Conservation (phyloP, 1,139 yeast species). For the Lodderomyces margitis region DNA sequence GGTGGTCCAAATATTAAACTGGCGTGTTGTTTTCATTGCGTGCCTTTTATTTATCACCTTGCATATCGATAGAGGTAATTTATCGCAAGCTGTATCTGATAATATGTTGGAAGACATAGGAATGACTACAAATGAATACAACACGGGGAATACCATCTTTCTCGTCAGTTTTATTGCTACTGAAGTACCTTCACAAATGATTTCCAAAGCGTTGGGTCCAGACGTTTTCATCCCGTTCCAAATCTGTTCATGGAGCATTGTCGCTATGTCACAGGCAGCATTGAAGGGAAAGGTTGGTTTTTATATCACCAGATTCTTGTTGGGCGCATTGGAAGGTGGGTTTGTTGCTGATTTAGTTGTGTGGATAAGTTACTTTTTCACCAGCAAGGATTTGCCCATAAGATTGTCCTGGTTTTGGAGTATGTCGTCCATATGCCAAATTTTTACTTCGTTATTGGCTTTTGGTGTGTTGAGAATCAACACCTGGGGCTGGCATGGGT, state of each 20-base stretch:
- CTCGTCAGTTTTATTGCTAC: conserved; percentile 28
- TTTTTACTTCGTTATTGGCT: conserved; percentile 37
- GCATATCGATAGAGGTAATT: conserved; percentile 32
- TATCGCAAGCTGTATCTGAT: conserved; percentile 33
- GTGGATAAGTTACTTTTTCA: conserved; percentile 30
- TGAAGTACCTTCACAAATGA: conserved; percentile 34
- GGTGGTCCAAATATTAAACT: conserved; percentile 24
- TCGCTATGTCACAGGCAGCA: conserved; percentile 28
- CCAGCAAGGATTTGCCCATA: conserved; percentile 25
- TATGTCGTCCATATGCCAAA: conserved; percentile 21
- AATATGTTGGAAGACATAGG: conserved; percentile 28
- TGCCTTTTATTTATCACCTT: conserved; percentile 32
- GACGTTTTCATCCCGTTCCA: conserved; percentile 34
- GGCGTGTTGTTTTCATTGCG: conserved; percentile 28
- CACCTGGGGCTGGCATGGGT: conserved; percentile 40
- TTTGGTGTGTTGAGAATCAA: conserved; percentile 33
- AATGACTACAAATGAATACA: conserved; percentile 30
- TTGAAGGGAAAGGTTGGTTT: conserved; percentile 25
- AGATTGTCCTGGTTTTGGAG: conserved; percentile 24
- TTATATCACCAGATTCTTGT: conserved; percentile 25
- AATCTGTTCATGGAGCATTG: conserved; percentile 31
- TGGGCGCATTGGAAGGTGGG: conserved; percentile 32
- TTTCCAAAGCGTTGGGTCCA: conserved; percentile 33
- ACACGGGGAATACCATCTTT: conserved; percentile 31
- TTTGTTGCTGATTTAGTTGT: conserved; percentile 31